Evolutionary conservation across 2,329 filamentous ascomycete genomes (phyloP).

Genomic region (Herpotrichia juniperi): DNA sequence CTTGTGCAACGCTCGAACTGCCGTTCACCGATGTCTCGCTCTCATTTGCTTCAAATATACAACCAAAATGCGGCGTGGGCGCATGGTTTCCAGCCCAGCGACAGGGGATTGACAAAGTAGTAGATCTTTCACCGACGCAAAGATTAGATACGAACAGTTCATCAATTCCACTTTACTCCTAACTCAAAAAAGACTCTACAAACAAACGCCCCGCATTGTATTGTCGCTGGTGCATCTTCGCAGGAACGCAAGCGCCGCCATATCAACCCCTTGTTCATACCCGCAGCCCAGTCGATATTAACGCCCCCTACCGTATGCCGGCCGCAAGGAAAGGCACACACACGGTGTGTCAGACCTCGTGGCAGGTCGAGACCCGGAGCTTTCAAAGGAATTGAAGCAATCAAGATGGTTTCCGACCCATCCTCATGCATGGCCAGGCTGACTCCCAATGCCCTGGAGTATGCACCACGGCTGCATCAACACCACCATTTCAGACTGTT

Average conservation of each 20-base stretch:
- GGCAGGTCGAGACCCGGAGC: slow-evolving; percentile 28
- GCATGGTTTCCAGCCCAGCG: not conserved
- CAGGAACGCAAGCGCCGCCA: slow-evolving; percentile 26
- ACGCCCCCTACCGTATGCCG: slow-evolving; percentile 13
- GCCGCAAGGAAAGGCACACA: slow-evolving; percentile 12
- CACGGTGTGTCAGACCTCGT: slow-evolving; percentile 27
- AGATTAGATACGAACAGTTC: slow-evolving; percentile 4
- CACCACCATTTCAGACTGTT: slow-evolving; percentile 16
- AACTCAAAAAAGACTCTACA: slow-evolving; percentile 2
- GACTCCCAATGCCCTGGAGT: slow-evolving; percentile 17
- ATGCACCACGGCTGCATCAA: slow-evolving; percentile 15
- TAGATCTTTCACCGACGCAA: slow-evolving; percentile 4
- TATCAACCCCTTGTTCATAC: slow-evolving; percentile 7
- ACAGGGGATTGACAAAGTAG: not conserved
- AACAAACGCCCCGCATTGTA: slow-evolving; percentile 12
- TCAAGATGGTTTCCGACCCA: slow-evolving; percentile 17
- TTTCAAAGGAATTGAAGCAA: slow-evolving; percentile 24
- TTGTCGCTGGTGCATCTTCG: slow-evolving; percentile 8
- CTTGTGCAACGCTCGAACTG: slow-evolving; percentile 8
- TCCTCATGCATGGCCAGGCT: slow-evolving; percentile 35
- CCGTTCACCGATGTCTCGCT: slow-evolving; percentile 13
- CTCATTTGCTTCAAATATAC: slow-evolving; percentile 3
- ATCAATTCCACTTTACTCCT: slow-evolving; percentile 14
- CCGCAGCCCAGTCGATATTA: slow-evolving; percentile 14
- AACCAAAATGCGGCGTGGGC: not conserved